Evolutionary conservation across 768 basidiomycete genomes (phyloP).

Genomic region (Crassisporium funariophilum): DNA sequence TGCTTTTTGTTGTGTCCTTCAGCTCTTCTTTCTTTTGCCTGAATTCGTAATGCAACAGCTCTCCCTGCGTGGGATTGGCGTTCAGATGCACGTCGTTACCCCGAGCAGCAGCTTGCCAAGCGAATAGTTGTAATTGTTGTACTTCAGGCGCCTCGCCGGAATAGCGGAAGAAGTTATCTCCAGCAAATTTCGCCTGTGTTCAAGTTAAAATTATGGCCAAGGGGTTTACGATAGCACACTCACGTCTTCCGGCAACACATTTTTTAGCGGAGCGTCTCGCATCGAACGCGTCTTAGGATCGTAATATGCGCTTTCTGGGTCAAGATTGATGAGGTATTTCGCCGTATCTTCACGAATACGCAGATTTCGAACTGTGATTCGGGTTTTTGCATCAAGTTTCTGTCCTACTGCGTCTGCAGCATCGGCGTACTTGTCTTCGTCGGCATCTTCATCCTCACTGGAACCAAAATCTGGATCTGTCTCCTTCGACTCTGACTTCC

Average conservation of each 20-base stretch:
- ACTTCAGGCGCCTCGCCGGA: conserved; percentile 94
- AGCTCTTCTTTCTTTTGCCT: conserved; percentile 89
- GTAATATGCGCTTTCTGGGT: conserved; percentile 95
- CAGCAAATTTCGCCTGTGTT: conserved; percentile 81
- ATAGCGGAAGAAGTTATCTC: conserved; percentile 92
- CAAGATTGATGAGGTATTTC: conserved; percentile 96
- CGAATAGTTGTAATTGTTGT: conserved; percentile 91
- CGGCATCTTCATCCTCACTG: conserved; percentile 93
- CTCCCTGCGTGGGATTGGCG: conserved; percentile 95
- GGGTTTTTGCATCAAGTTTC: conserved; percentile 96
- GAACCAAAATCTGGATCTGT: conserved; percentile 93
- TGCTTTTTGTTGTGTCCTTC: conserved; percentile 85
- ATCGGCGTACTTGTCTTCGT: conserved; percentile 98
- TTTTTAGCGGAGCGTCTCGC: conserved; percentile 90
- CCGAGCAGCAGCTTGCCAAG: conserved; percentile 92
- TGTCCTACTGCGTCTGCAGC: conserved; percentile 97
- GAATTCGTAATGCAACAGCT: conserved; percentile 89
- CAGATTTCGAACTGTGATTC: conserved; percentile 96
- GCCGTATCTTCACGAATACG: conserved; percentile 99
- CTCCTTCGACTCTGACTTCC: conserved; percentile 68
- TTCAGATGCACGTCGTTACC: conserved; percentile 96
- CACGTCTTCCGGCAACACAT: conserved; percentile 86
- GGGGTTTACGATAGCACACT: conserved; percentile 26
- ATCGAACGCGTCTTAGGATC: conserved; percentile 99
- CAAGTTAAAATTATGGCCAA: conserved; percentile 5